phyloP scores from a whole-genome alignment of 225 moss, liverwort and hornwort genomes.

The Polytrichum commune region DNA sequence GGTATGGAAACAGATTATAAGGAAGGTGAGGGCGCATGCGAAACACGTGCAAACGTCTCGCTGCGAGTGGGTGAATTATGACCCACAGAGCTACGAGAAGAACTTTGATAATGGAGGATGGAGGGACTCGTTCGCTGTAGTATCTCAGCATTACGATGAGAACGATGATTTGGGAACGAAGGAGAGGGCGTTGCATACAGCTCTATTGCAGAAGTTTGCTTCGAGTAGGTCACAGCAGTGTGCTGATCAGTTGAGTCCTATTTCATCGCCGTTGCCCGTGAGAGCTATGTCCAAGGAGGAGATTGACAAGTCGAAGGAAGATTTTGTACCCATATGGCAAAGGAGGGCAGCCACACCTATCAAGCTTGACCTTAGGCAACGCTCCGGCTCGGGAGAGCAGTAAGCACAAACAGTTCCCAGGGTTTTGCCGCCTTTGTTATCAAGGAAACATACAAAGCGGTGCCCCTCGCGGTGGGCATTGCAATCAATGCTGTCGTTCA shows the following conservation, averaged over 20 bases:
- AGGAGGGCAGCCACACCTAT: slow-evolving; percentile 46
- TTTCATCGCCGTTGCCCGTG: slow-evolving; percentile 36
- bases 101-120: slow-evolving; percentile 56
- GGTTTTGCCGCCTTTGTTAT: too few relatives aligned
- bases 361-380: slow-evolving; percentile 43
- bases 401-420: not conserved
- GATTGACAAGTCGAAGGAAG: slow-evolving; percentile 39
- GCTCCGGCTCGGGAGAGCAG: slow-evolving; percentile 14
- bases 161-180: slow-evolving; percentile 30
- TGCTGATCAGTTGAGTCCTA: slow-evolving; percentile 11
- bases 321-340: slow-evolving; percentile 57
- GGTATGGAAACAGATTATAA: slow-evolving; percentile 56
- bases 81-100: slow-evolving; percentile 55
- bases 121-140: slow-evolving; percentile 23
- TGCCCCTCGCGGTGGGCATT: too few relatives aligned
- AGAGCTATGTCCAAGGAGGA: slow-evolving; percentile 27
- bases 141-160: slow-evolving; percentile 10
- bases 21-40: slow-evolving; percentile 46
- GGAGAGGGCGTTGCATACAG: slow-evolving; percentile 38
- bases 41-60: slow-evolving; percentile 26
- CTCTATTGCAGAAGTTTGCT: slow-evolving; percentile 38
- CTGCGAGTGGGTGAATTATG: slow-evolving; percentile 49
- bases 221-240: slow-evolving; percentile 29
- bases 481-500: too few relatives aligned
- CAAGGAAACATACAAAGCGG: too few relatives aligned